These are phyloP conservation scores for Penicillium waksmanii DNA, from an alignment of 495 filamentous ascomycete species.

Conservation along the genomic window DNA sequence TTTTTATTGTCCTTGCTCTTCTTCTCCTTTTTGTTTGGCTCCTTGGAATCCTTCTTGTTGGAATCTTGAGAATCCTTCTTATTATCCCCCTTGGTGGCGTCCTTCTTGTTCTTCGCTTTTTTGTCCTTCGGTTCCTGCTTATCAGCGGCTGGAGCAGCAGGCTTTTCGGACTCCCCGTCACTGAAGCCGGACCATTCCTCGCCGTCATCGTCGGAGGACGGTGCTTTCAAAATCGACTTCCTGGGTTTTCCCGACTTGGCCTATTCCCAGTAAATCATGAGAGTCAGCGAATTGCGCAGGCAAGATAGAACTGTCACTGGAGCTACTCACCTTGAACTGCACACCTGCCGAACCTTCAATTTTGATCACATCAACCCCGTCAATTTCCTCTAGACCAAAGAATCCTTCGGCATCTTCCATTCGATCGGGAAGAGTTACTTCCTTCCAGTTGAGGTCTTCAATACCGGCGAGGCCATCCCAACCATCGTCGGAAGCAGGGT, in stretches of 20 bases:
- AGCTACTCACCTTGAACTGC: conserved; percentile 49
- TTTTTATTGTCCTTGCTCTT: conserved; percentile 38
- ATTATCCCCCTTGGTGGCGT: conserved; percentile 15
- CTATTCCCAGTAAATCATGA: conserved; percentile 23
- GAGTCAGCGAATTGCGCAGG: conserved; percentile 1
- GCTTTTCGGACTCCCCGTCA: conserved; percentile 42
- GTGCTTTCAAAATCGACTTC: conserved; percentile 40
- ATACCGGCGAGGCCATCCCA: conserved; percentile 42
- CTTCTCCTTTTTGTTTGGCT: conserved; percentile 22
- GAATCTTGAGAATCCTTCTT: conserved; percentile 15
- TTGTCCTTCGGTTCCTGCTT: conserved; percentile 27
- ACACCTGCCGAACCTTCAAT: conserved; percentile 38
- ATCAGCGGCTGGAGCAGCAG: conserved; percentile 21
- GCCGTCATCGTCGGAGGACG: conserved; percentile 33
- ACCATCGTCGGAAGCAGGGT: conserved; percentile 20
- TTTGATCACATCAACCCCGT: conserved; percentile 79
- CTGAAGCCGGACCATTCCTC: conserved; percentile 62
- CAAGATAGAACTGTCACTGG: conserved; percentile 11
- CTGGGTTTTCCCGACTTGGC: conserved; percentile 40
- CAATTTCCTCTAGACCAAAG: conserved; percentile 90
- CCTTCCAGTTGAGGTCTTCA: conserved; percentile 80
- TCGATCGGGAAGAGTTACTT: conserved; percentile 80
- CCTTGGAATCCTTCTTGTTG: conserved; percentile 10
- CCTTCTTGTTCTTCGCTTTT: conserved; percentile 28
- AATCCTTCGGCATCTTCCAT: conserved; percentile 94